Percentiles rank a stretch among this genome's conserved stretches.
Evolutionary conservation across 441 rosid genomes (phyloP).

Genomic region (Biscutella laevigata): DNA sequence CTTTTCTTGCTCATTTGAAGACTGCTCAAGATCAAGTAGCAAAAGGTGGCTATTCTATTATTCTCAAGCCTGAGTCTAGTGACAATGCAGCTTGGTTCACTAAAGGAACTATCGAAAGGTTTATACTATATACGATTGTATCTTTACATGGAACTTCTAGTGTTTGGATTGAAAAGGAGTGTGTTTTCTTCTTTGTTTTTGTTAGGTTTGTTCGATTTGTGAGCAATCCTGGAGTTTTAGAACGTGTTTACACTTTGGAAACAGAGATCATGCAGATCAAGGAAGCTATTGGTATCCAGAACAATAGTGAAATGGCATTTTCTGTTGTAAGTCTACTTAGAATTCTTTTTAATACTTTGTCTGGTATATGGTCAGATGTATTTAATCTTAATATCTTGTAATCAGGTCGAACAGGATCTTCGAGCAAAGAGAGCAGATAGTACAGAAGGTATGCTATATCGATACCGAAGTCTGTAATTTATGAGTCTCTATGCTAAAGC

Average conservation of each 20-base stretch:
- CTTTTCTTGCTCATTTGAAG: slow-evolving; percentile 85
- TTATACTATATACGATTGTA: neutral
- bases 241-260: slow-evolving; percentile 71
- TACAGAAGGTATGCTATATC: slow-evolving; percentile 53
- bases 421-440: slow-evolving; percentile 38
- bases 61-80: slow-evolving; percentile 55
- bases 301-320: slow-evolving; percentile 48
- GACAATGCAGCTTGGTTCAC: slow-evolving; percentile 72
- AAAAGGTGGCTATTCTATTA: slow-evolving; percentile 89
- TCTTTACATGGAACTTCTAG: neutral
- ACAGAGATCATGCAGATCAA: slow-evolving; percentile 90
- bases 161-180: neutral
- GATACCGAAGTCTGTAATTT: neutral
- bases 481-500: slow-evolving; percentile 1
- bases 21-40: slow-evolving; percentile 75
- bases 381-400: slow-evolving; percentile 8
- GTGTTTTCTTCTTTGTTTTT: slow-evolving; percentile 10
- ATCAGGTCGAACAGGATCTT: slow-evolving; percentile 48
- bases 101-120: slow-evolving; percentile 80
- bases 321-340: slow-evolving; percentile 38
- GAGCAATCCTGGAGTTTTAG: slow-evolving; percentile 85
- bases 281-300: slow-evolving; percentile 79
- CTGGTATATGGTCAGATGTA: slow-evolving; percentile 10
- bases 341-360: neutral
- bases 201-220: slow-evolving; percentile 97